Evolutionary conservation across 1,284 basidiomycete genomes (phyloP).

Genomic region (Neonothopanus nambi): DNA sequence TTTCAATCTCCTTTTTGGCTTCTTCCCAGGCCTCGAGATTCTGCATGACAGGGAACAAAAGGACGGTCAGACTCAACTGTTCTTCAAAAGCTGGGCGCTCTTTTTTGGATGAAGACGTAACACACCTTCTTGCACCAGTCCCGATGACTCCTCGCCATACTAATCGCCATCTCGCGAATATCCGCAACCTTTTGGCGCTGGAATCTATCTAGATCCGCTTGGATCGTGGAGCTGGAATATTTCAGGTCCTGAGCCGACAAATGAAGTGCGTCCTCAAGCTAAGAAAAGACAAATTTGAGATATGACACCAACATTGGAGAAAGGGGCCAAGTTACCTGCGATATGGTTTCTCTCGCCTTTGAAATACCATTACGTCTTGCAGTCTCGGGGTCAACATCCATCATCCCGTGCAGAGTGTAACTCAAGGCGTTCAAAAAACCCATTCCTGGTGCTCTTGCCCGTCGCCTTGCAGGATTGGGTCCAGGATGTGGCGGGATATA

Average conservation of each 20-base stretch:
- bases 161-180: conserved; percentile 87
- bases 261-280: conserved; percentile 93
- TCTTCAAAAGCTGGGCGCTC: conserved; percentile 6
- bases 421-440: conserved; percentile 91
- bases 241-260: conserved; percentile 90
- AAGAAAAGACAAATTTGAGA: conserved; percentile 13
- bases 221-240: conserved; percentile 94
- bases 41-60: conserved; percentile 40
- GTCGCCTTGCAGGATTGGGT: conserved; percentile 60
- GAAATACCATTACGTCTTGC: conserved; percentile 91
- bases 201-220: conserved; percentile 97
- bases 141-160: conserved; percentile 86
- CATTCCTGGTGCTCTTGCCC: conserved; percentile 67
- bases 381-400: conserved; percentile 97
- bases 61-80: neutral
- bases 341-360: conserved; percentile 92
- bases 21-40: conserved; percentile 97
- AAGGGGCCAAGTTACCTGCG: conserved; percentile 61
- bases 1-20: conserved; percentile 87
- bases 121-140: conserved; percentile 94
- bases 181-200: conserved; percentile 99
- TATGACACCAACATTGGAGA: conserved; percentile 14
- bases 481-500: conserved; percentile 76
- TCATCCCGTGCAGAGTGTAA: conserved; percentile 95
- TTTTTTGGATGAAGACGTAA: too few species aligned